These are phyloP conservation scores for Botrytis fabae DNA, from an alignment of 2,329 filamentous ascomycete genomes.

Conservation along the genomic window DNA sequence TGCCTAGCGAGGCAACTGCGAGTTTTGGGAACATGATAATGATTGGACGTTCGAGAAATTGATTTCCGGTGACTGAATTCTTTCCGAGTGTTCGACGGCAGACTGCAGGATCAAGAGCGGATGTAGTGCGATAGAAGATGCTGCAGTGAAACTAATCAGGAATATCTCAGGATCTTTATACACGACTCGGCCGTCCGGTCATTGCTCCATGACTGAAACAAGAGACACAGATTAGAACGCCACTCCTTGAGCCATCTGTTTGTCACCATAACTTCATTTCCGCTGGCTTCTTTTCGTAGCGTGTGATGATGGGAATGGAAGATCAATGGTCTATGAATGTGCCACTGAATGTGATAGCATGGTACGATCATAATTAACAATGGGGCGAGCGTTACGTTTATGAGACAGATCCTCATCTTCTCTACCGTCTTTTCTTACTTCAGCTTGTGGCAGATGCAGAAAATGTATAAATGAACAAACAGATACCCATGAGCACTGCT, in stretches of 20 bases:
- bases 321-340: neutral
- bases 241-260: neutral
- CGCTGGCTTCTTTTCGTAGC: neutral
- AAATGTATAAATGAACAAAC: neutral
- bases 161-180: constrained; percentile 9
- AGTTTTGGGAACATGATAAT: constrained; percentile 4
- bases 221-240: neutral
- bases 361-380: neutral
- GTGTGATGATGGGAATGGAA: constrained; percentile 1
- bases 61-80: neutral
- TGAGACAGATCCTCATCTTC: neutral
- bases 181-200: neutral
- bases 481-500: neutral
- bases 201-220: constrained; percentile 8
- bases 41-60: neutral
- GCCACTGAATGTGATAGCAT: neutral
- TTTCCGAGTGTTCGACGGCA: constrained; percentile 7
- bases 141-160: constrained; percentile 12
- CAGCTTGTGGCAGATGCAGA: neutral
- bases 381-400: neutral
- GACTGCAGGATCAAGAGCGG: constrained; percentile 5
- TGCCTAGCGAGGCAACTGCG: neutral
- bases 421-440: neutral
- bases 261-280: neutral
- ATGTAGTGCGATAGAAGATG: constrained; percentile 2